These are phyloP conservation scores for Geotrichum restrictum DNA, from an alignment of 1,139 yeast genomes.

Conservation along the genomic window DNA sequence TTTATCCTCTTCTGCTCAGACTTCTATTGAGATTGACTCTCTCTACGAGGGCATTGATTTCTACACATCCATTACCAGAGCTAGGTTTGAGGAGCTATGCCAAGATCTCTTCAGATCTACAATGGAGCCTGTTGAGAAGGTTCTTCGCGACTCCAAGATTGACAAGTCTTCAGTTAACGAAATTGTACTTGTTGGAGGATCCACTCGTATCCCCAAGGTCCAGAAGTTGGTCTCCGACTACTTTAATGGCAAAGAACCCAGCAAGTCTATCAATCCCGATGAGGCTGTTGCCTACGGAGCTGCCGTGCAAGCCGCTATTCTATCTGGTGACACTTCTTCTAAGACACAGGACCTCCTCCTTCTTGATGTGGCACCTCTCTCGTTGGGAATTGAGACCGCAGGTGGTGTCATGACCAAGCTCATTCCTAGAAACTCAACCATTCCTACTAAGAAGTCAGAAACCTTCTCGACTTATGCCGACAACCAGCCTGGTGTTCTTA, in stretches of 20 bases:
- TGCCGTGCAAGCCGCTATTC: conserved; percentile 85
- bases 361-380: conserved; percentile 81
- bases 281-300: conserved; percentile 96
- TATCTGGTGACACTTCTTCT: conserved; percentile 81
- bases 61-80: conserved; percentile 95
- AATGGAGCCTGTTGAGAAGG: conserved; percentile 96
- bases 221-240: conserved; percentile 95
- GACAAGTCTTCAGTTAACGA: conserved; percentile 87
- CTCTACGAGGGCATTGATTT: conserved; percentile 95
- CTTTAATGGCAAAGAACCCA: conserved; percentile 79
- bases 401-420: conserved; percentile 93
- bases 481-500: conserved; percentile 91
- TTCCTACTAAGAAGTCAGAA: conserved; percentile 90
- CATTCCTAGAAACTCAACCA: conserved; percentile 86
- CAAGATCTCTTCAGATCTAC: conserved; percentile 94
- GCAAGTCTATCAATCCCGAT: conserved; percentile 21
- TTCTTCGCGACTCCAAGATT: conserved; percentile 90
- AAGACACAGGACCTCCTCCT: conserved; percentile 79
- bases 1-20: conserved; percentile 92
- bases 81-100: conserved; percentile 97
- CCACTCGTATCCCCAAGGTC: conserved; percentile 98
- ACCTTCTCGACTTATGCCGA: conserved; percentile 88
- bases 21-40: conserved; percentile 95
- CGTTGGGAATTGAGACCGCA: conserved; percentile 90
- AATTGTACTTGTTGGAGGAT: conserved; percentile 98